phyloP scores from a whole-genome alignment of 768 basidiomycete genomes.

The Sarcodon aspratus region DNA sequence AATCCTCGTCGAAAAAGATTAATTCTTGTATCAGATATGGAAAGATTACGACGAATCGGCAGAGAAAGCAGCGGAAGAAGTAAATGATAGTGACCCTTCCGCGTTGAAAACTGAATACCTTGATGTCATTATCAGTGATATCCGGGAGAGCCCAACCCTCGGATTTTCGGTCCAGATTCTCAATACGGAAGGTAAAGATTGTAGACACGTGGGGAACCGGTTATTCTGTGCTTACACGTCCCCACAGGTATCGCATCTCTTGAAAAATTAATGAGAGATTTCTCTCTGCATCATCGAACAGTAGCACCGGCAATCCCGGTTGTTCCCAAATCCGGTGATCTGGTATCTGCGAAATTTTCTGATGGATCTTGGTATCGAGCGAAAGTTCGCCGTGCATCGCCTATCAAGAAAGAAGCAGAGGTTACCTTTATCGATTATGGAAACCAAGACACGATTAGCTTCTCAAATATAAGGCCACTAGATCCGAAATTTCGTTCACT shows the following conservation, averaged over 20 bases:
- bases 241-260: constrained; percentile 74
- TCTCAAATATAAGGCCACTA: constrained; percentile 77
- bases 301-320: constrained; percentile 45
- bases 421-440: constrained; percentile 94
- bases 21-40: constrained; percentile 57
- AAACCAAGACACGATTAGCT: constrained; percentile 83
- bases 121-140: constrained; percentile 87
- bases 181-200: constrained; percentile 59
- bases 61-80: constrained; percentile 39
- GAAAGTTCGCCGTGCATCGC: constrained; percentile 76
- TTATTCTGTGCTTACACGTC: neutral
- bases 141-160: constrained; percentile 64
- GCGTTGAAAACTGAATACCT: constrained; percentile 77
- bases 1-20: neutral
- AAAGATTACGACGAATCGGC: constrained; percentile 68
- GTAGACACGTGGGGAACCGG: neutral
- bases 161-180: constrained; percentile 89
- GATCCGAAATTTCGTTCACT: constrained; percentile 85
- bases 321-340: constrained; percentile 71
- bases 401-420: constrained; percentile 87
- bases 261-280: constrained; percentile 91
- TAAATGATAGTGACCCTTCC: constrained; percentile 31
- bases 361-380: constrained; percentile 96
- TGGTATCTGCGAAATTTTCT: constrained; percentile 91
- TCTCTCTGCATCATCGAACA: constrained; percentile 75